These are phyloP conservation scores for Globisporangium paddicum DNA, from an alignment of 352 stramenopile genomes.

Conservation along the genomic window DNA sequence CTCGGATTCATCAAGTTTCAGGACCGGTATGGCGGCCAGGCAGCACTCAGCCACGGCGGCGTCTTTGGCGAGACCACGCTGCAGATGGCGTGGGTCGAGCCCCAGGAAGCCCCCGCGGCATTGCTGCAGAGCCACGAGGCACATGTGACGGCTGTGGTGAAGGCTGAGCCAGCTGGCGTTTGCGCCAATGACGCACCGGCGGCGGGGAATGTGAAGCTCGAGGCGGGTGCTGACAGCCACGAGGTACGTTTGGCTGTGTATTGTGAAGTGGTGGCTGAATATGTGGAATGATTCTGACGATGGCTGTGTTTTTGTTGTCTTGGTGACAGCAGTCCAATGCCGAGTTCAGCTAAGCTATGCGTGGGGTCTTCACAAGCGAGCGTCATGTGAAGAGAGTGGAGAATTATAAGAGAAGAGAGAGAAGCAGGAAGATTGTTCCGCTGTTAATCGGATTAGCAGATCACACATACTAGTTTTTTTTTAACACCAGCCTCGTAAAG, in stretches of 20 bases:
- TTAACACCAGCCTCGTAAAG: not conserved
- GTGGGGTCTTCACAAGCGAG: not conserved
- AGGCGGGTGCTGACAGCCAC: not conserved
- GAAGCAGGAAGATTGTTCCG: not conserved
- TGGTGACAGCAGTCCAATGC: not conserved
- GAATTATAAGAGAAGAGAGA: not conserved
- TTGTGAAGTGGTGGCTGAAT: not conserved
- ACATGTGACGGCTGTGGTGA: not conserved
- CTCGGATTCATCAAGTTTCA: slow-evolving; percentile 82
- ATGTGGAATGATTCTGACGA: not conserved
- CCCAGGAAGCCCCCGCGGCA: slow-evolving; percentile 44
- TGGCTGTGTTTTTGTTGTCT: not conserved
- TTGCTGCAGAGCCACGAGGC: slow-evolving; percentile 20
- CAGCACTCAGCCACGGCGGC: slow-evolving; percentile 53
- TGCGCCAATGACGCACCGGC: no score
- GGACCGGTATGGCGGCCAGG: slow-evolving; percentile 70
- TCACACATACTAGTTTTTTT: slow-evolving; percentile 1
- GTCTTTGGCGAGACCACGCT: slow-evolving; percentile 54
- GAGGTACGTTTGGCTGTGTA: slow-evolving; percentile 14
- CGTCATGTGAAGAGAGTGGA: not conserved
- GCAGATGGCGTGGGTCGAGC: slow-evolving; percentile 61
- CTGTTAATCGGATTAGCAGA: not conserved
- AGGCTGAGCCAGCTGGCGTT: not conserved
- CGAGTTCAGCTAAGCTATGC: not conserved
- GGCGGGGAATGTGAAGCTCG: not conserved